Base-by-base conservation (phyloP, 495 filamentous ascomycete species). In the Penicillium odoratum region DNA sequence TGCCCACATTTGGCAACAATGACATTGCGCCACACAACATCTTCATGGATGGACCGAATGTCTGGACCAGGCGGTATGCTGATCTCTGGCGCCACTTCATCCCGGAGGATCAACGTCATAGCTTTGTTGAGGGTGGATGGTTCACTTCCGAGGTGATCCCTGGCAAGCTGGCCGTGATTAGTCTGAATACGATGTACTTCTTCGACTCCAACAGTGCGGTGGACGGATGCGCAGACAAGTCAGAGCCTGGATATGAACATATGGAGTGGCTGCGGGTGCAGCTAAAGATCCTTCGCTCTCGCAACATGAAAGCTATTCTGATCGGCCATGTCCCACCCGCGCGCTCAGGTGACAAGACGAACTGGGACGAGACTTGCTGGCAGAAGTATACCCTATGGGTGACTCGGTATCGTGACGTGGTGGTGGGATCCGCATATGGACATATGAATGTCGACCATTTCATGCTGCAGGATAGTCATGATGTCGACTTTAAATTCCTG, bases 391-490 rank as follows among this genome's bases (percentile, higher is more conserved):
- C 93, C 0, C 76, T 97, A 3, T 97, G 92, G 91, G 70, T 92
- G 61, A 79, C 85, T 64, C 90, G 92, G 64, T 99, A 92, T 64
- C 89, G 95, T 36, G 94, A 99, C 70, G 86, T 99, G 10, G 77
- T 99, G 10, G 81, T 92, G 36, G 83, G 83, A 7, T 84, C 85
- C 15, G 55, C 94, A 15, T 99, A 89, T 62, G 94, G 93, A 2
- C 94, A 99, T 68, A 98, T 99, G 93, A 99, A 99, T 67, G 88
- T 97, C 58, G 94, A 99, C 65, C 94, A 99, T 68, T 99, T 98
- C 74, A 83, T 98, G 65, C 73, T 99, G 8, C 93, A 97, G 64
- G 94, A 97, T 74, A 89, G 83, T 57, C 75, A 88, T 10, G 81
- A 96, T 13, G 79, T 98, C 45, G 76, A 91, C 44, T 77, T 82